Conservation (phyloP, 1,139 yeast species). For the Suhomyces atakaporum region DNA sequence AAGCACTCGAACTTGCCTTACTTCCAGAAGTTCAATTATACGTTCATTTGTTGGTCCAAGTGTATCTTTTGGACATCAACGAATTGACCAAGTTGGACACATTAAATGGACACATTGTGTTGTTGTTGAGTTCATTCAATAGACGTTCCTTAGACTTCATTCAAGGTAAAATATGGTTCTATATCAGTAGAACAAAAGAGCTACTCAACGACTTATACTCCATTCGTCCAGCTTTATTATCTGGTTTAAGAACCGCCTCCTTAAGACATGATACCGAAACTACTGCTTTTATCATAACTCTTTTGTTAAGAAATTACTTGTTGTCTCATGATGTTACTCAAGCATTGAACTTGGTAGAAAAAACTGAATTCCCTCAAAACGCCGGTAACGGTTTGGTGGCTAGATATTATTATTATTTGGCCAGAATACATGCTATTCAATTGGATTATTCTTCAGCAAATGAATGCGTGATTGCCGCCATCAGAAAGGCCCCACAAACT, state of each 20-base stretch:
- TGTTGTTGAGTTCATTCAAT: conserved; percentile 63
- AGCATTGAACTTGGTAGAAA: conserved; percentile 87
- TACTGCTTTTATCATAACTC: conserved; percentile 81
- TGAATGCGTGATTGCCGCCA: conserved; percentile 88
- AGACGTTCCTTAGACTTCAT: conserved; percentile 84
- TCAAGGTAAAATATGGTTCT: conserved; percentile 93
- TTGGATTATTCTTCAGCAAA: conserved; percentile 90
- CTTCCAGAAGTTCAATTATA: conserved; percentile 79
- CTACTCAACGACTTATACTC: conserved; percentile 56
- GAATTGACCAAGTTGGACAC: conserved; percentile 50
- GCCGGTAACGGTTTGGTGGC: conserved; percentile 91
- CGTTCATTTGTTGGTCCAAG: conserved; percentile 75
- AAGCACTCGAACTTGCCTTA: conserved; percentile 32
- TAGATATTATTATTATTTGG: conserved; percentile 86
- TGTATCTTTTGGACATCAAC: conserved; percentile 67
- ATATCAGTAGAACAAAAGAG: conserved; percentile 80
- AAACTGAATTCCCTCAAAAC: conserved; percentile 81
- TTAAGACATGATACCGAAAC: conserved; percentile 93
- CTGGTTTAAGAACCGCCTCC: conserved; percentile 82
- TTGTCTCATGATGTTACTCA: conserved; percentile 78
- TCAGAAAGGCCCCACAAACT: conserved; percentile 97
- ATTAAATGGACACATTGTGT: conserved; percentile 58
- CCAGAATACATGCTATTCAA: conserved; percentile 88
- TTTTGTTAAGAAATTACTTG: conserved; percentile 79
- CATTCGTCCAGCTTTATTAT: conserved; percentile 70